Evolutionary conservation across 2,329 filamentous ascomycete species (phyloP).

Genomic region (Colletotrichum tropicicola): DNA sequence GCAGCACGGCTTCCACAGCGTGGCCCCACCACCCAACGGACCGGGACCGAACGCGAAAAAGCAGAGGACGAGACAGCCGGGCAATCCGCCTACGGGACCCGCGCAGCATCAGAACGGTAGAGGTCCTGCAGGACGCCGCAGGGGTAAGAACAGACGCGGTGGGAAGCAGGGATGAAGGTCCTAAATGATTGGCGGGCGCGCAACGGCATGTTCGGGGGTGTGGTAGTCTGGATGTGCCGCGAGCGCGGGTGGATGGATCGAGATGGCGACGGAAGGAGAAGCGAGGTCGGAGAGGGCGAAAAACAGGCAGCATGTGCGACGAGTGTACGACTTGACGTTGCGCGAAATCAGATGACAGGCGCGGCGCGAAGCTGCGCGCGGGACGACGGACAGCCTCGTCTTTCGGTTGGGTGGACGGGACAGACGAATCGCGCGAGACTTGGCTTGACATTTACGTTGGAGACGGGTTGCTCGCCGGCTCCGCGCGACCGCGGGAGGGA

Average conservation of each 20-base stretch:
- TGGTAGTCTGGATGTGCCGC: background rate
- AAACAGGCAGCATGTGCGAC: slow-evolving; percentile 10
- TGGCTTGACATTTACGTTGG: slow-evolving; percentile 15
- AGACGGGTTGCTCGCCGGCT: slow-evolving; percentile 17
- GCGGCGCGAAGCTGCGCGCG: background rate
- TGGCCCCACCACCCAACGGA: slow-evolving; percentile 20
- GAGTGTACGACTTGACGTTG: slow-evolving; percentile 22
- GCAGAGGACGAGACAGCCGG: slow-evolving; percentile 12
- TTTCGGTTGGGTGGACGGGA: slow-evolving; percentile 23
- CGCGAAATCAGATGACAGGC: slow-evolving; percentile 16
- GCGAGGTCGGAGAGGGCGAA: background rate
- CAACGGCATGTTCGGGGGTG: background rate
- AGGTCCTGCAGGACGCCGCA: slow-evolving; percentile 10
- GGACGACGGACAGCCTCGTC: slow-evolving; percentile 22
- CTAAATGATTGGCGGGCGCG: slow-evolving; percentile 16
- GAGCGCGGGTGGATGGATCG: background rate
- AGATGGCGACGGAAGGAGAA: slow-evolving; percentile 1
- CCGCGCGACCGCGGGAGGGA: background rate
- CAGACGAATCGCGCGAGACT: slow-evolving; percentile 20
- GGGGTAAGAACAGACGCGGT: slow-evolving; percentile 28
- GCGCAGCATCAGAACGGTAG: slow-evolving; percentile 19
- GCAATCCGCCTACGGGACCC: slow-evolving; percentile 9
- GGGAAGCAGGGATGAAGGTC: slow-evolving; percentile 25
- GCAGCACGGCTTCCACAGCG: slow-evolving; percentile 23
- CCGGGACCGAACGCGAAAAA: slow-evolving; percentile 27